Conservation (phyloP, 306 rosid species). For the Cyamopsis tetragonoloba region DNA sequence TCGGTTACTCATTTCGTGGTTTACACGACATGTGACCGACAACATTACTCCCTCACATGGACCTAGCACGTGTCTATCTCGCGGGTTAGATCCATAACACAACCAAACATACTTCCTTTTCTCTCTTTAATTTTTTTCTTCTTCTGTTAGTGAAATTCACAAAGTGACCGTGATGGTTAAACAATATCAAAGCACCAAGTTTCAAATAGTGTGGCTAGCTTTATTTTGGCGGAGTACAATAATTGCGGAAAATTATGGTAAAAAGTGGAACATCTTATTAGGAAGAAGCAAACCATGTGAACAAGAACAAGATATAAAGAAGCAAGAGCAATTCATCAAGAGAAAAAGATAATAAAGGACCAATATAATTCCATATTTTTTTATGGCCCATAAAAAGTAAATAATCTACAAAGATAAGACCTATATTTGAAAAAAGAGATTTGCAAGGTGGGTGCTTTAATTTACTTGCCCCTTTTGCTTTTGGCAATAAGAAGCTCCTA, state of each 20-base stretch:
- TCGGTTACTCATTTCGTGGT: no score
- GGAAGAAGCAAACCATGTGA: slow-evolving; percentile 42
- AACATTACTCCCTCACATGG: no score
- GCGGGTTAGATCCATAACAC: no score
- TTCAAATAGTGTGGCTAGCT: slow-evolving; percentile 18
- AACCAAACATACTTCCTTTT: no score
- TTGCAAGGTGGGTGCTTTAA: neutral
- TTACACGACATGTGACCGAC: no score
- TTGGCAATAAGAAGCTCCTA: neutral
- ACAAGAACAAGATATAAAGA: slow-evolving; percentile 31
- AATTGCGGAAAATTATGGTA: slow-evolving; percentile 17
- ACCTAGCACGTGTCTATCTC: no score
- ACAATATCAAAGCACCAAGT: neutral
- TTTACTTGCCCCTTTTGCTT: slow-evolving; percentile 24
- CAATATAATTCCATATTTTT: neutral
- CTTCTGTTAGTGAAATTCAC: no score
- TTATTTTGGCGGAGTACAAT: slow-evolving; percentile 21
- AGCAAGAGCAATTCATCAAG: neutral
- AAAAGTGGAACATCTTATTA: neutral
- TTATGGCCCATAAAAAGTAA: neutral
- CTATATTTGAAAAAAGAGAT: neutral
- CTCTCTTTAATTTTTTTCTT: no score
- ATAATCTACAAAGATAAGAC: neutral
- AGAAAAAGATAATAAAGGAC: neutral
- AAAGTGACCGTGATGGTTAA: neutral